These are phyloP conservation scores for Neoboletus brunneissimus DNA, from an alignment of 768 basidiomycete genomes.

Conservation along the genomic window DNA sequence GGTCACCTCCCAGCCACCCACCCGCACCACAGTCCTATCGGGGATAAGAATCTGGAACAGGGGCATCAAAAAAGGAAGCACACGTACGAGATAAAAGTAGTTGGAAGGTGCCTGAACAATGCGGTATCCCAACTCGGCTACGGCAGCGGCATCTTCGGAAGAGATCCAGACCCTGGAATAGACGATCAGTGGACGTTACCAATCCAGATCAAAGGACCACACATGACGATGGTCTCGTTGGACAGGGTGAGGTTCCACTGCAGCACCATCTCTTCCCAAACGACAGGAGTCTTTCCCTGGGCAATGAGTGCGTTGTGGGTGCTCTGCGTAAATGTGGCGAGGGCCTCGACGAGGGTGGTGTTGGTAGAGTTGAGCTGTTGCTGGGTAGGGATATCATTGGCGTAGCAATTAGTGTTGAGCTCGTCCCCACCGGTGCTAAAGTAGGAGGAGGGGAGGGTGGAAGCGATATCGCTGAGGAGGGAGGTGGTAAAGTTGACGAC, in stretches of 20 bases:
- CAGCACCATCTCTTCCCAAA: conserved; percentile 71
- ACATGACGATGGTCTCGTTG: conserved; percentile 45
- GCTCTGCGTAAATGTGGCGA: conserved; percentile 57
- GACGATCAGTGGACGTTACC: neutral
- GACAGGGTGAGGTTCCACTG: conserved; percentile 37
- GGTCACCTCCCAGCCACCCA: conserved; percentile 40
- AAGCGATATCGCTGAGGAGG: no score
- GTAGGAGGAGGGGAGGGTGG: no score
- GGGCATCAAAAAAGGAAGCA: neutral
- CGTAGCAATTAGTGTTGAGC: conserved; percentile 46
- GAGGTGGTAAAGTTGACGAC: no score
- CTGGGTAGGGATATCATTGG: conserved; percentile 58
- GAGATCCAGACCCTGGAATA: conserved; percentile 45
- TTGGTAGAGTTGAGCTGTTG: conserved; percentile 46
- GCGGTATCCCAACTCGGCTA: conserved; percentile 39
- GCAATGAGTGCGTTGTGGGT: conserved; percentile 55
- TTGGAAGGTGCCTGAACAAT: conserved; percentile 49
- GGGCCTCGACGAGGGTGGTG: conserved; percentile 58
- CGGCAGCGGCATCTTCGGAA: conserved; percentile 37
- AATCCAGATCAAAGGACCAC: neutral
- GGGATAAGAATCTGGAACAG: neutral
- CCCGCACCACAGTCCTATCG: conserved; percentile 47
- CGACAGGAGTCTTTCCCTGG: conserved; percentile 70
- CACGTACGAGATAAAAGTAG: conserved; percentile 49
- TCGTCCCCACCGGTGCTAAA: no score